Percentiles rank a stretch among this genome's conserved stretches.
These are phyloP conservation scores for Gastrodia elata DNA, from an alignment of 106 monocot genomes.

Conservation along the genomic window DNA sequence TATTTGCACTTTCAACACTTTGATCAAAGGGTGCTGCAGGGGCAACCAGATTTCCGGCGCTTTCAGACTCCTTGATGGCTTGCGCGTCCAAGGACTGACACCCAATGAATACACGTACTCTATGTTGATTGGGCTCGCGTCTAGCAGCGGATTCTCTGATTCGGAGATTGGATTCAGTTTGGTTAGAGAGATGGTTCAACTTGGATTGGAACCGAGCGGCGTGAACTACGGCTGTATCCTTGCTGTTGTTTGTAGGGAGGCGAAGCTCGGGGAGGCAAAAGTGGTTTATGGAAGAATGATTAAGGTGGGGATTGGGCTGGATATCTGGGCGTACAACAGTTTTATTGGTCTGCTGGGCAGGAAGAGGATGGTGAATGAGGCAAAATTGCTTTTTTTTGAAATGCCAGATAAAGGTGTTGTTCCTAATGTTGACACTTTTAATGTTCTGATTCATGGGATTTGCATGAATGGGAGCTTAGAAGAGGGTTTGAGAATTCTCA, in stretches of 20 bases:
- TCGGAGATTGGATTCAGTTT: conserved; percentile 14
- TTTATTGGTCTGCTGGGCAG: conserved; percentile 13
- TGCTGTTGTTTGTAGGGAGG: conserved; percentile 17
- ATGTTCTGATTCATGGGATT: conserved; percentile 21
- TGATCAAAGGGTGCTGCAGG: conserved; percentile 26
- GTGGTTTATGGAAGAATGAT: conserved; percentile 19
- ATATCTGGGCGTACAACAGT: conserved; percentile 17
- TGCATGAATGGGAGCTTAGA: conserved; percentile 6
- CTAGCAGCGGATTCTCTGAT: conserved; percentile 9
- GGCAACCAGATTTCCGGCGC: conserved; percentile 13
- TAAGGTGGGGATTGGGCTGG: conserved; percentile 14
- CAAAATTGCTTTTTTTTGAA: conserved; percentile 18
- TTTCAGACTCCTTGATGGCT: conserved; percentile 9
- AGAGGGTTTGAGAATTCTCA: conserved; percentile 8
- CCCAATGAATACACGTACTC: conserved; percentile 21
- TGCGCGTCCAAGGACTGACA: conserved; percentile 5
- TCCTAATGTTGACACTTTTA: conserved; percentile 20
- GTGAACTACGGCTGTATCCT: conserved; percentile 20
- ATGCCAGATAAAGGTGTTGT: conserved; percentile 16
- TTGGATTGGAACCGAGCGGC: conserved; percentile 12
- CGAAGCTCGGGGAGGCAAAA: conserved; percentile 6
- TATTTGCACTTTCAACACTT: conserved; percentile 20
- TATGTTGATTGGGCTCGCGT: conserved; percentile 18
- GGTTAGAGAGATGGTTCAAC: conserved; percentile 17
- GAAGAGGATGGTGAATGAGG: conserved; percentile 13